A percentile compares a stretch with the other conserved stretches of the same genome.
phyloP scores from a whole-genome alignment of 179 eudicot species.

The Heliamphora pulchella region DNA sequence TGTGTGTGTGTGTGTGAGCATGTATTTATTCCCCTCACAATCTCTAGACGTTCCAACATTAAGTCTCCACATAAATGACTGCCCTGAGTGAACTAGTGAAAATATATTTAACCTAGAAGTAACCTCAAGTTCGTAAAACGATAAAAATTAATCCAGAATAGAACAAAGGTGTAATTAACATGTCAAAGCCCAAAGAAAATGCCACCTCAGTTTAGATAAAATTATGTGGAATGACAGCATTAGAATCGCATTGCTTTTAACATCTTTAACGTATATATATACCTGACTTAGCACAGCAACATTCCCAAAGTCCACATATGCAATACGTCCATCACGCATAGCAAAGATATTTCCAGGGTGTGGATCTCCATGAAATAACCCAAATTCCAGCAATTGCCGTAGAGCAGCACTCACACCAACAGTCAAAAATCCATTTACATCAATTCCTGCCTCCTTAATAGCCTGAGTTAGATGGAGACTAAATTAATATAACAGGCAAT shows the following conservation, averaged over 20 bases:
- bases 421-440: slow-evolving; percentile 81
- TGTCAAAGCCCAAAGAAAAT: neutral
- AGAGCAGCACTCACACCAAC: slow-evolving; percentile 98
- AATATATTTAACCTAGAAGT: neutral
- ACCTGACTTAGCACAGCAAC: slow-evolving; percentile 99
- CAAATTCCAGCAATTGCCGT: slow-evolving; percentile 88
- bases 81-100: neutral
- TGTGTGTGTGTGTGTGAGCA: too few relatives aligned
- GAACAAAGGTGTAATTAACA: neutral
- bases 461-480: slow-evolving; percentile 45
- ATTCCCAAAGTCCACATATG: slow-evolving; percentile 96
- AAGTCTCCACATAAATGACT: slow-evolving; percentile 2
- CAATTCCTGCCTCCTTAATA: slow-evolving; percentile 79
- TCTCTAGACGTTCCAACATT: neutral
- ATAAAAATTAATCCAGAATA: neutral
- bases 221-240: neutral
- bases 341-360: slow-evolving; percentile 99
- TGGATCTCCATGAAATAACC: slow-evolving; percentile 96
- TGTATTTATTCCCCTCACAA: neutral
- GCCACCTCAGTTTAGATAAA: neutral
- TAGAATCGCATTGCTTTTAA: neutral
- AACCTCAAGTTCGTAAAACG: neutral
- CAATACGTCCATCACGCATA: slow-evolving; percentile 98
- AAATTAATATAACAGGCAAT: slow-evolving; percentile 13
- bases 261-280: slow-evolving; percentile 5